phyloP scores from a whole-genome alignment of 192 early-diverging fungal species.

The Podila epigama region DNA sequence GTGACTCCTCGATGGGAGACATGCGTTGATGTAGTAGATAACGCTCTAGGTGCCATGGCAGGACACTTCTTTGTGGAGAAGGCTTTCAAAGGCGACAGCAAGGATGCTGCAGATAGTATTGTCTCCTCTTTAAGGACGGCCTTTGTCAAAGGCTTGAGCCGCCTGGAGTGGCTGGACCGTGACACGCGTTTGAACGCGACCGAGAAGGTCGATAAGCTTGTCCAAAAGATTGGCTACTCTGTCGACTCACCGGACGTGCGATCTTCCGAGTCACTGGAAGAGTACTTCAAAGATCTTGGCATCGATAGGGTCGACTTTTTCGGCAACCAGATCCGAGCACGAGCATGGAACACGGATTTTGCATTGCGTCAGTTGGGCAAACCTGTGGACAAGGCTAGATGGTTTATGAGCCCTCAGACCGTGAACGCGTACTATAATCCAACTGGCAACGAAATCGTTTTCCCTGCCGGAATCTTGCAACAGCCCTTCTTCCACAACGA shows the following conservation, averaged over 20 bases:
- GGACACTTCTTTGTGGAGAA: conserved; percentile 53
- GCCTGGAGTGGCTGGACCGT: conserved; percentile 67
- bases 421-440: conserved; percentile 68
- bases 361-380: conserved; percentile 29
- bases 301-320: conserved; percentile 61
- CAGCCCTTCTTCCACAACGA: conserved; percentile 64
- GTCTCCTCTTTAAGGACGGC: conserved; percentile 52
- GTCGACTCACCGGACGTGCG: conserved; percentile 63
- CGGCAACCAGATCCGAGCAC: conserved; percentile 63
- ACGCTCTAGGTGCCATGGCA: conserved; percentile 43
- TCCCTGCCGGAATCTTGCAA: conserved; percentile 68
- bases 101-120: conserved; percentile 56
- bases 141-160: conserved; percentile 49
- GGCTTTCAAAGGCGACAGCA: conserved; percentile 54
- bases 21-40: conserved; percentile 46
- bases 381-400: conserved; percentile 55
- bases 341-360: conserved; percentile 46
- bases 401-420: conserved; percentile 64
- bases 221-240: conserved; percentile 71
- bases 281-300: conserved; percentile 60
- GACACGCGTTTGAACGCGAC: conserved; percentile 58
- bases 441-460: conserved; percentile 59
- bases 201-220: conserved; percentile 64
- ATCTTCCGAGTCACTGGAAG: conserved; percentile 50
- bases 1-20: conserved; percentile 60